Evolutionary conservation across 257 asterid species (phyloP), one percentile per base, ranked within the genome.

Genomic region (Paraleonurus japonicus): DNA sequence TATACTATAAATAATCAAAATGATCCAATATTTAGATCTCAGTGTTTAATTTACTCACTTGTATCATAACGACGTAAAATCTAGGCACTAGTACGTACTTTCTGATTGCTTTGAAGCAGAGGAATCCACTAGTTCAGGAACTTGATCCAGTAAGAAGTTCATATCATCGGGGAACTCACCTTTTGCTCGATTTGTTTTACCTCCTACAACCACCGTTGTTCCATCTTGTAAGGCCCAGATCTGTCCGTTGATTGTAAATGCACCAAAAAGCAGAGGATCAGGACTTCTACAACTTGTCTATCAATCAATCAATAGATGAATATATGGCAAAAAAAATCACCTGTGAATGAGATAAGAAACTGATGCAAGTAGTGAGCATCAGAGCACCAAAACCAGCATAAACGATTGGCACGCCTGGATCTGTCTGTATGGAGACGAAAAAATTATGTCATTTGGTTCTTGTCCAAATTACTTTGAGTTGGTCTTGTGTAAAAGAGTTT

Each of bases 141-240:
- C 97, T 71, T 83, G 89, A 68, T 91, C 97, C 0, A 94, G 89
- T 37, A 85, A 73, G 70, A 72, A 72, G 77, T 83, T 86, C 86
- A 85, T 87, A 57, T 87, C 89, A 19, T 88, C 97, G 0, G 95
- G 85, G 24, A 92, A 85, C 78, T 94, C 97, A 7, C 85, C 92
- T 76, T 87, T 87, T 30, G 88, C 89, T 67, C 91, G 82, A 76
- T 93, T 93, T 5, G 95, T 93, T 86, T 90, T 90, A 61, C 96
- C 96, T 70, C 96, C 97, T 16, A 90, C 58, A 32, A 89, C 84
- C 84, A 87, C 86, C 15, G 82, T 61, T 33, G 88, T 86, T 72
- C 96, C 98, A 60, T 90, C 96, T 86, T 86, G 97, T 63, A 90
- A 79, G 2, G 95, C 96, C 88, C 97, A 94, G 16, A 94, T 74